These are phyloP conservation scores for Hymenoscyphus occultus DNA, from an alignment of 2,329 filamentous ascomycete genomes.

Conservation along the genomic window DNA sequence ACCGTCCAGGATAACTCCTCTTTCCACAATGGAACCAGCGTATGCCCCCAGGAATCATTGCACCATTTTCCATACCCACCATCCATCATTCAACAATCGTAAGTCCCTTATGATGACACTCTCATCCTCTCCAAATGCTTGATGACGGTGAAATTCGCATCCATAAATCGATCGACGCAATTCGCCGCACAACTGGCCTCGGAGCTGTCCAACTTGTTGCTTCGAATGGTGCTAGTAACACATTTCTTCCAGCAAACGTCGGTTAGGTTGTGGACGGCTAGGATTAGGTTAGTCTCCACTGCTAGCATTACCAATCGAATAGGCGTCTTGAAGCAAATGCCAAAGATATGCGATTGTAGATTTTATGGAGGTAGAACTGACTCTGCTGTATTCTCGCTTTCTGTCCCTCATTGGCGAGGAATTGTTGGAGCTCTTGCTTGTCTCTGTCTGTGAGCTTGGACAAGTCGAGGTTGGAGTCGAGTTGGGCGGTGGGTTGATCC, in stretches of 20 bases:
- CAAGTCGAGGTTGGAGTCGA: slow-evolving; percentile 53
- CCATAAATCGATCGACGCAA: slow-evolving; percentile 91
- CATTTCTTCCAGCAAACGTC: slow-evolving; percentile 96
- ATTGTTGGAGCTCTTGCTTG: slow-evolving; percentile 83
- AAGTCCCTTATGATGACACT: slow-evolving; percentile 17
- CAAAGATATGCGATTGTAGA: not conserved
- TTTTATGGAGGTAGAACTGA: slow-evolving; percentile 34
- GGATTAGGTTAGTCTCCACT: slow-evolving; percentile 35
- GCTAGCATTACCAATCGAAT: not conserved
- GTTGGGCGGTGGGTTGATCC: slow-evolving; percentile 29
- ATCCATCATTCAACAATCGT: too few relatives aligned
- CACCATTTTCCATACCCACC: not conserved
- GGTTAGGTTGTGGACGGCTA: slow-evolving; percentile 63
- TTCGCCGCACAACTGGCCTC: slow-evolving; percentile 87
- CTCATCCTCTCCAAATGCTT: slow-evolving; percentile 73
- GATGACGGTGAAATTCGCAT: slow-evolving; percentile 81
- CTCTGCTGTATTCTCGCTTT: slow-evolving; percentile 64
- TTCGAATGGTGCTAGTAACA: slow-evolving; percentile 70
- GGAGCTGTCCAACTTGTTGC: slow-evolving; percentile 66
- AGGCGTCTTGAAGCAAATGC: slow-evolving; percentile 7
- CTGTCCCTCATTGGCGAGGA: slow-evolving; percentile 80
- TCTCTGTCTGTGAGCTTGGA: slow-evolving; percentile 75
- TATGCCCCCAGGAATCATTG: not conserved
- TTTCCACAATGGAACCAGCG: not conserved
- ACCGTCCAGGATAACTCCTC: not conserved